These are phyloP conservation scores for Mucor sp. DNA, from an alignment of 371 early-diverging fungal genomes.

Conservation along the genomic window DNA sequence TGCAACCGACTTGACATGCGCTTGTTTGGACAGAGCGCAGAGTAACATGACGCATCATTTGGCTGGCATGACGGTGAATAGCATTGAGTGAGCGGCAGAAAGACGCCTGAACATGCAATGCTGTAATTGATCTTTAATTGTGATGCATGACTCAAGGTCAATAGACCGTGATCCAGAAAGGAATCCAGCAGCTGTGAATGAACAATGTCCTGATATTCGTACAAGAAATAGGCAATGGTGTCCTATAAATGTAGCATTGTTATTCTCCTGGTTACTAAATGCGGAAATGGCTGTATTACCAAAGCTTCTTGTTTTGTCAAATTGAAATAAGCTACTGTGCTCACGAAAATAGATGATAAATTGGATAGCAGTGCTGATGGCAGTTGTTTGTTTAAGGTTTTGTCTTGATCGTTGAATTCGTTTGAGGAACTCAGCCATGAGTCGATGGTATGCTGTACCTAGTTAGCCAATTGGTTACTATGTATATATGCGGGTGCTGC, in stretches of 20 bases:
- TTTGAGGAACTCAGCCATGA: background rate
- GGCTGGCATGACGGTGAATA: conserved; percentile 34
- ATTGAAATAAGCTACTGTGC: conserved; percentile 25
- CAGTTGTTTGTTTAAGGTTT: background rate
- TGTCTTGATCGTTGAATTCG: background rate
- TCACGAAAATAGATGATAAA: conserved; percentile 15
- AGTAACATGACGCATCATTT: conserved; percentile 26
- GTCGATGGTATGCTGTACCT: background rate
- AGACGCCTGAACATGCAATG: conserved; percentile 19
- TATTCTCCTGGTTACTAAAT: conserved; percentile 9
- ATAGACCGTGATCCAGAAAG: conserved; percentile 18
- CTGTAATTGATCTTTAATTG: conserved; percentile 3
- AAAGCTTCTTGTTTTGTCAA: conserved; percentile 34
- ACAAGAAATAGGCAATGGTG: conserved; percentile 26
- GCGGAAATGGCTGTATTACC: conserved; percentile 17
- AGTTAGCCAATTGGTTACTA: background rate
- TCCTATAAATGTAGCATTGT: conserved; percentile 20
- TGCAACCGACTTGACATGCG: conserved; percentile 10
- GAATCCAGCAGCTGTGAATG: conserved; percentile 26
- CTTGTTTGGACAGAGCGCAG: conserved; percentile 37
- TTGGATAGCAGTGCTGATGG: conserved; percentile 20
- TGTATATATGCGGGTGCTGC: too few relatives aligned
- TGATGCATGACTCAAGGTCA: background rate
- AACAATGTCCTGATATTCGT: conserved; percentile 18
- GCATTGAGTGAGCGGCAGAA: conserved; percentile 32